Conservation (phyloP, 2,329 filamentous ascomycete genomes). For the Pseudocercospora eumusae region DNA sequence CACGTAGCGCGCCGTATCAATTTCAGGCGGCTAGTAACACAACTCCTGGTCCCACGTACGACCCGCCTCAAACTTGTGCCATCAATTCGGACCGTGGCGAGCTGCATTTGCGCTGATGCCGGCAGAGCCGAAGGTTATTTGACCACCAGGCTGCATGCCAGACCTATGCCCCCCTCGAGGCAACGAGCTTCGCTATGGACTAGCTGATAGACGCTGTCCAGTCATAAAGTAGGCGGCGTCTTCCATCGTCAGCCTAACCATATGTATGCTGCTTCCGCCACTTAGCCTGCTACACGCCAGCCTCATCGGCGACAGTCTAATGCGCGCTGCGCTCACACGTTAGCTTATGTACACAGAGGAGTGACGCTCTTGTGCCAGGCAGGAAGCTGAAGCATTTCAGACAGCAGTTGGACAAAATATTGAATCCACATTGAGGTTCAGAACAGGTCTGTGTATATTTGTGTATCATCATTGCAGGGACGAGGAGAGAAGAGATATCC, state of each 20-base stretch:
- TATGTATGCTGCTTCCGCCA: not conserved
- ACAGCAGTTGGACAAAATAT: conserved; percentile 41
- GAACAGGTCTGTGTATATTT: conserved; percentile 40
- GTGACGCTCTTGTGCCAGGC: not conserved
- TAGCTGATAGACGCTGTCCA: not conserved
- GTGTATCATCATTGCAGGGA: conserved; percentile 35
- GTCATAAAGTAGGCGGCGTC: not conserved
- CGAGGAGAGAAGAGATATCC: conserved; percentile 6
- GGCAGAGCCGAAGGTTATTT: not conserved
- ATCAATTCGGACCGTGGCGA: not conserved
- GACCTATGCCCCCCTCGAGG: too few relatives aligned
- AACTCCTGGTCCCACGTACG: conserved; percentile 1
- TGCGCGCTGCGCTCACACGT: not conserved
- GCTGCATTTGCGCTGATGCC: not conserved
- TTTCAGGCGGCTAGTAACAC: not conserved
- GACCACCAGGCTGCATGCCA: too few relatives aligned
- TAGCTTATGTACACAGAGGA: not conserved
- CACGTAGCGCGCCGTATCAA: not conserved
- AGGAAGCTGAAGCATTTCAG: conserved; percentile 26
- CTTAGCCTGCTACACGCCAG: not conserved
- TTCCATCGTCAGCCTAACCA: not conserved
- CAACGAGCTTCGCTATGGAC: too few relatives aligned
- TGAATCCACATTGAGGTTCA: conserved; percentile 36
- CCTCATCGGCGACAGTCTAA: not conserved
- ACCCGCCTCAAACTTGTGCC: conserved; percentile 14